These are phyloP conservation scores for Gossypium gossypioides DNA, from an alignment of 441 rosid species.

Conservation along the genomic window DNA sequence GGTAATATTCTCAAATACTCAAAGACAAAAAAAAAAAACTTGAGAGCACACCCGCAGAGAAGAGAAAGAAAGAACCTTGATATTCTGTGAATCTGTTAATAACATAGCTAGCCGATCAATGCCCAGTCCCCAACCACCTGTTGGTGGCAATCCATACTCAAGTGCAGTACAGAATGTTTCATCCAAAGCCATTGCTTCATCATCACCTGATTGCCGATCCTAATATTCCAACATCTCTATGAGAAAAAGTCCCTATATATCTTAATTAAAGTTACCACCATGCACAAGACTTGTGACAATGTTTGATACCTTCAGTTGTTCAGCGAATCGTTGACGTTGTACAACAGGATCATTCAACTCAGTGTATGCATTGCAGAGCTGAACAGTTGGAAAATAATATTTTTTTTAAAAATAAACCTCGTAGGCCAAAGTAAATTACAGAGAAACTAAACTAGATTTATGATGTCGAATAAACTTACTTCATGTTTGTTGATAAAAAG, in stretches of 20 bases:
- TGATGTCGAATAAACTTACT: conserved; percentile 24
- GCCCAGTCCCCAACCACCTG: conserved; percentile 92
- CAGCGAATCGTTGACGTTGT: conserved; percentile 68
- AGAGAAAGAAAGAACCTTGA: conserved; percentile 41
- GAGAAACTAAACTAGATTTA: neutral
- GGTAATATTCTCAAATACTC: neutral
- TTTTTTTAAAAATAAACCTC: neutral
- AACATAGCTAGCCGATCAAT: conserved; percentile 69
- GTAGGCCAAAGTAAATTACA: neutral
- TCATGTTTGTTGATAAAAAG: conserved; percentile 73
- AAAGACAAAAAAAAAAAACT: neutral
- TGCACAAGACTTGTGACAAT: neutral
- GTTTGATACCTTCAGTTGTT: conserved; percentile 62
- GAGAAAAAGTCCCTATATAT: neutral
- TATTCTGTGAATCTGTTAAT: conserved; percentile 75
- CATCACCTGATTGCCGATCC: conserved; percentile 74
- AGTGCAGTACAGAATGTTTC: conserved; percentile 71
- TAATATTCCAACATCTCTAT: conserved; percentile 13
- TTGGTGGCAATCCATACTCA: conserved; percentile 86
- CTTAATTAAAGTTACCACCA: neutral
- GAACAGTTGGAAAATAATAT: conserved; percentile 4
- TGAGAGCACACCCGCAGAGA: neutral
- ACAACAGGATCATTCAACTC: conserved; percentile 82
- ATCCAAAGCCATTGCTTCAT: conserved; percentile 84
- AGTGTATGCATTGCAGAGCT: conserved; percentile 84